Percentiles rank a stretch among this genome's conserved stretches.
Conservation (phyloP, 2,329 filamentous ascomycete genomes). For the Aspergillus sp. region DNA sequence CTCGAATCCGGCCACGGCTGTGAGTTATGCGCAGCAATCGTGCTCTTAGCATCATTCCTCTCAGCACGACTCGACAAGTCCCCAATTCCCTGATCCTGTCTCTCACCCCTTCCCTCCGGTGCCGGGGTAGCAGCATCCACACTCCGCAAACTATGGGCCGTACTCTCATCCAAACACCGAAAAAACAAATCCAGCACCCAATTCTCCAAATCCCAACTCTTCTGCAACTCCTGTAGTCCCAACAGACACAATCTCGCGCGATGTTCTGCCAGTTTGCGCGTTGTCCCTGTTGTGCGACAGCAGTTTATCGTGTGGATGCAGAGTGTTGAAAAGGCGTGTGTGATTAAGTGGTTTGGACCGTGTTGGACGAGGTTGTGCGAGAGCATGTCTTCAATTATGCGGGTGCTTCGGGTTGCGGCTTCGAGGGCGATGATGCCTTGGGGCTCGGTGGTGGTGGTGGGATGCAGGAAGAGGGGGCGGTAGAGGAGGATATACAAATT, state of each 20-base stretch:
- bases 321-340: constrained; percentile 43
- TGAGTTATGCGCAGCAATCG: constrained; percentile 1
- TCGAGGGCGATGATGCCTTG: constrained; percentile 39
- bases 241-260: constrained; percentile 44
- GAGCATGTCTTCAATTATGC: constrained; percentile 45
- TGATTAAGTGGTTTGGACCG: constrained; percentile 44
- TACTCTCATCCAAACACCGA: constrained; percentile 42
- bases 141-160: constrained; percentile 31
- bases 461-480: constrained; percentile 37
- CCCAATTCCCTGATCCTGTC: not conserved
- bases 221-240: constrained; percentile 43
- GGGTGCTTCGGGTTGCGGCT: constrained; percentile 40
- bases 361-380: constrained; percentile 39
- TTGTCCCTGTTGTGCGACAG: constrained; percentile 29
- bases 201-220: constrained; percentile 46
- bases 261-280: constrained; percentile 42
- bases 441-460: constrained; percentile 19
- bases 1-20: constrained; percentile 1
- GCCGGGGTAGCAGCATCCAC: not conserved
- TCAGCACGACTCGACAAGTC: constrained; percentile 1
- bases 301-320: constrained; percentile 45
- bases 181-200: constrained; percentile 46
- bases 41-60: constrained; percentile 2
- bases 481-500: constrained; percentile 44
- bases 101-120: constrained; percentile 1